A percentile compares a stretch with the other conserved stretches of the same genome.
phyloP scores from a whole-genome alignment of 106 monocot species.

The Chionographis japonica region DNA sequence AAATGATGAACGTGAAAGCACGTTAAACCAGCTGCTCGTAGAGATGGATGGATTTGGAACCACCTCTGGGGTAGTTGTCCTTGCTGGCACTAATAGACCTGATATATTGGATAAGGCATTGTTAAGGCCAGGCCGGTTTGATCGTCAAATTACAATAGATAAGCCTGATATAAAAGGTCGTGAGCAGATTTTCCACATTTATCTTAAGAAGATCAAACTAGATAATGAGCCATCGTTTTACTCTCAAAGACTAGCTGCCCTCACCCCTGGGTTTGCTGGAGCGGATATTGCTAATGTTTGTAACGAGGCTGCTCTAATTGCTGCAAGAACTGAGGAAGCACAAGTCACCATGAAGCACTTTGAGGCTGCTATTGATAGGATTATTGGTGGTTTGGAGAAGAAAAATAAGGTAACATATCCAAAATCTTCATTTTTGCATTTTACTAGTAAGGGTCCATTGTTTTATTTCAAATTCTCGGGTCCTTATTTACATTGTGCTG shows the following conservation, averaged over 20 bases:
- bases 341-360: conserved; percentile 82
- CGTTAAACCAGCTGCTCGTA: conserved; percentile 81
- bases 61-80: conserved; percentile 84
- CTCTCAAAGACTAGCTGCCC: conserved; percentile 79
- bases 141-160: conserved; percentile 83
- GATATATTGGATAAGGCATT: conserved; percentile 96
- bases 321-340: conserved; percentile 60
- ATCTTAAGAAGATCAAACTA: conserved; percentile 83
- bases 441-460: background rate
- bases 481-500: no score
- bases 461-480: background rate
- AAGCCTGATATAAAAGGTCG: conserved; percentile 95
- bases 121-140: conserved; percentile 87
- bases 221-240: conserved; percentile 89
- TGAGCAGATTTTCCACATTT: conserved; percentile 84
- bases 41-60: conserved; percentile 99
- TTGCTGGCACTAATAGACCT: conserved; percentile 87
- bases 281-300: conserved; percentile 98
- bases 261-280: conserved; percentile 97
- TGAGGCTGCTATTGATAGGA: conserved; percentile 86
- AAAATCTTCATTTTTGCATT: background rate
- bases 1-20: conserved; percentile 93
- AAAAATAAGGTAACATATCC: conserved; percentile 71
- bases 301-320: conserved; percentile 95
- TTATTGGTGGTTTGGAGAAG: conserved; percentile 95